Conservation (phyloP, 2,329 filamentous ascomycete genomes). For the Aspergillus carbonarius region DNA sequence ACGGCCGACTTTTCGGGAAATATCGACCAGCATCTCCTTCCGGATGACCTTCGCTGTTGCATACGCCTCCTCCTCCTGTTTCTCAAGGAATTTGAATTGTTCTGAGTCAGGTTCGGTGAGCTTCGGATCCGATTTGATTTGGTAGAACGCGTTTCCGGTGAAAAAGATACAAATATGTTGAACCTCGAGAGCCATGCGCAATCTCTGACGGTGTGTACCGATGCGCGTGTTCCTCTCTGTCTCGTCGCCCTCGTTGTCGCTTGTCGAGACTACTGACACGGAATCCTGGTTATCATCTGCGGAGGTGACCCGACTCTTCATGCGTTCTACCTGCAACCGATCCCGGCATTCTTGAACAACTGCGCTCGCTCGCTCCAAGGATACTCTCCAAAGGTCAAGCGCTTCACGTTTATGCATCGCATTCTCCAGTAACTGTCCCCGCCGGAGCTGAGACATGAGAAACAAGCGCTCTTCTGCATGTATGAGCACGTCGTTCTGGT, state of each 20-base stretch:
- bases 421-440: constrained; percentile 78
- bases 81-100: constrained; percentile 65
- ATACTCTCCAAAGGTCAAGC: constrained; percentile 66
- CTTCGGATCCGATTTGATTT: constrained; percentile 71
- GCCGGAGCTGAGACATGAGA: constrained; percentile 62
- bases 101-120: constrained; percentile 66
- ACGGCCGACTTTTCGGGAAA: constrained; percentile 58
- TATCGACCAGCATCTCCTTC: constrained; percentile 69
- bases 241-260: constrained; percentile 40
- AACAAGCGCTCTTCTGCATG: constrained; percentile 67
- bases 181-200: constrained; percentile 73
- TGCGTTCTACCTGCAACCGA: constrained; percentile 55
- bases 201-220: constrained; percentile 60
- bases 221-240: constrained; percentile 50
- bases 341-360: constrained; percentile 63
- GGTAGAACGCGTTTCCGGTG: constrained; percentile 76
- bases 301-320: constrained; percentile 26
- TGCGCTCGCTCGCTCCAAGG: constrained; percentile 49
- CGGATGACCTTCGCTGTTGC: constrained; percentile 75
- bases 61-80: constrained; percentile 70
- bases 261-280: constrained; percentile 16
- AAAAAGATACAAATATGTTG: constrained; percentile 84
- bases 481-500: constrained; percentile 70
- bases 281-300: constrained; percentile 21
- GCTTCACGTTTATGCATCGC: constrained; percentile 67